Percentiles rank a stretch among this genome's conserved stretches.
These are phyloP conservation scores for Penicillium sp. DNA, from an alignment of 2,329 filamentous ascomycete genomes.

Conservation along the genomic window DNA sequence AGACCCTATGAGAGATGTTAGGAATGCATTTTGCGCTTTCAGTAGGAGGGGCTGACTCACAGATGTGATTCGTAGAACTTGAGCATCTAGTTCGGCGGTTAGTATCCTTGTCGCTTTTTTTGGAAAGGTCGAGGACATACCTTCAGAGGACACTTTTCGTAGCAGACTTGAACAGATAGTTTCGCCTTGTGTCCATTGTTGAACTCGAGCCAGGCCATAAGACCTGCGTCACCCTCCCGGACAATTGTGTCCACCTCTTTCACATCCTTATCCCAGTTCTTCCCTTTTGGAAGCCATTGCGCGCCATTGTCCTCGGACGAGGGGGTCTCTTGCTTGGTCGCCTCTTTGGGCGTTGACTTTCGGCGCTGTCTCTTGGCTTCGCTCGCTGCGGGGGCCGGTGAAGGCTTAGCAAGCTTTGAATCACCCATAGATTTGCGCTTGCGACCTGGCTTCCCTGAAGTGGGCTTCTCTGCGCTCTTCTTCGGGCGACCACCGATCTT, in stretches of 20 bases:
- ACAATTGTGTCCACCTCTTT: slow-evolving; percentile 44
- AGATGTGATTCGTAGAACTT: slow-evolving; percentile 50
- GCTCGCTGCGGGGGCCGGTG: slow-evolving; percentile 18
- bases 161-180: slow-evolving; percentile 41
- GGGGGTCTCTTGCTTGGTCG: slow-evolving; percentile 8
- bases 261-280: slow-evolving; percentile 47
- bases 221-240: slow-evolving; percentile 31
- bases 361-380: slow-evolving; percentile 28
- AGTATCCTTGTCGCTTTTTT: slow-evolving; percentile 4
- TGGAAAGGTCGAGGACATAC: slow-evolving; percentile 21
- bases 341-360: slow-evolving; percentile 23
- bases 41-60: slow-evolving; percentile 30
- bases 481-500: slow-evolving; percentile 43
- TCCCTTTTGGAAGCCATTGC: slow-evolving; percentile 40
- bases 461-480: slow-evolving; percentile 19
- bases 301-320: slow-evolving; percentile 16
- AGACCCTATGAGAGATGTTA: slow-evolving; percentile 31
- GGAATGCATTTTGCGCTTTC: not conserved
- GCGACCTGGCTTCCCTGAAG: slow-evolving; percentile 13
- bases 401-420: slow-evolving; percentile 24
- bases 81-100: slow-evolving; percentile 40
- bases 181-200: slow-evolving; percentile 46
- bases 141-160: slow-evolving; percentile 44
- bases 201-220: slow-evolving; percentile 44
- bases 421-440: slow-evolving; percentile 38